Conservation (phyloP, 2,329 filamentous ascomycete species). For the Sarocladiaceae sp. region DNA sequence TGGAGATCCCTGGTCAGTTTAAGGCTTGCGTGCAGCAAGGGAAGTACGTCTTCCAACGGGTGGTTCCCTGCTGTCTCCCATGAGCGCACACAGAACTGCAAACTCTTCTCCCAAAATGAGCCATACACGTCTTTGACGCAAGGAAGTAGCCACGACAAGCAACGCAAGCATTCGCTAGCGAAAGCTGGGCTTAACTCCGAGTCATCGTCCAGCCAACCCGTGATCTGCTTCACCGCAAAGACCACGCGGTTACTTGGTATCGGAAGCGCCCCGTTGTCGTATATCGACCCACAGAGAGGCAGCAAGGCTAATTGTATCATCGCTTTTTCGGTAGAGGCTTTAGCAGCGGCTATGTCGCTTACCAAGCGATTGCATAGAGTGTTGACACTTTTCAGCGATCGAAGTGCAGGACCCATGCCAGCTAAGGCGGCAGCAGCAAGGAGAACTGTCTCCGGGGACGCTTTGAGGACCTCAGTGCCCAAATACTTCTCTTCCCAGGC, state of each 20-base stretch:
- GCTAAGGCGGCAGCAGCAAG: slow-evolving; percentile 45
- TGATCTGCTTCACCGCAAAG: slow-evolving; percentile 76
- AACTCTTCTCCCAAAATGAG: slow-evolving; percentile 71
- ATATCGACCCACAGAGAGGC: slow-evolving; percentile 48
- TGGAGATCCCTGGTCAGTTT: slow-evolving; percentile 64
- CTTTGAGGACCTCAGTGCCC: slow-evolving; percentile 42
- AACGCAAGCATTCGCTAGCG: slow-evolving; percentile 9
- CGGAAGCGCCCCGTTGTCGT: slow-evolving; percentile 47
- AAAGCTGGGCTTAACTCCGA: slow-evolving; percentile 39
- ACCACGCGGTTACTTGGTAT: slow-evolving; percentile 67
- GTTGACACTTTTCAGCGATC: slow-evolving; percentile 42
- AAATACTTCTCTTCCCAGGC: slow-evolving; percentile 44
- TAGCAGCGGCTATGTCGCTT: slow-evolving; percentile 54
- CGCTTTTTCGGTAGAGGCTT: slow-evolving; percentile 37
- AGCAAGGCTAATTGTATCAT: slow-evolving; percentile 48
- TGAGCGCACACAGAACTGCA: slow-evolving; percentile 54
- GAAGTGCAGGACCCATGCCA: slow-evolving; percentile 47
- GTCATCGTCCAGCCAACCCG: slow-evolving; percentile 61
- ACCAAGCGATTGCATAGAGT: slow-evolving; percentile 57
- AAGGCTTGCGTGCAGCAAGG: slow-evolving; percentile 68
- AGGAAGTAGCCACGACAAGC: slow-evolving; percentile 60
- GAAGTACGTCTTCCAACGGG: slow-evolving; percentile 44
- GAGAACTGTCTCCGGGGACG: slow-evolving; percentile 41
- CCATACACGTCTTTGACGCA: slow-evolving; percentile 80
- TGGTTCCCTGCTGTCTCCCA: slow-evolving; percentile 48